Conservation (phyloP, 768 basidiomycete species). For the Leucocoprinus leucothites region DNA sequence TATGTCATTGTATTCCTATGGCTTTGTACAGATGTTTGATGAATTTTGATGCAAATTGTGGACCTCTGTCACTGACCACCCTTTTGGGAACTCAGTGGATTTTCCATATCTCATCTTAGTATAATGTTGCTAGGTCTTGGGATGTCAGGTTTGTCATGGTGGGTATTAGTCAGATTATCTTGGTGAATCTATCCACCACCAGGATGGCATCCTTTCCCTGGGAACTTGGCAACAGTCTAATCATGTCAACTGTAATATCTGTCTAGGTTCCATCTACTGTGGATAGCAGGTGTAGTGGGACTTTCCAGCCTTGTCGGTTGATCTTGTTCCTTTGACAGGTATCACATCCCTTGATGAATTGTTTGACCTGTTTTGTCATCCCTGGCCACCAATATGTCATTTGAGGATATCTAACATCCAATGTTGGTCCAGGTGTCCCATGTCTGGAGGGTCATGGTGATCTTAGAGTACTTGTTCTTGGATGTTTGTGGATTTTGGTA, state of each 20-base stretch:
- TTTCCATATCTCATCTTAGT: neutral
- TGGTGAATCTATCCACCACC: neutral
- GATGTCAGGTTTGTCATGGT: neutral
- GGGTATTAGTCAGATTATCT: neutral
- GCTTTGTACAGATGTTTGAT: neutral
- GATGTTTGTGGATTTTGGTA: no score
- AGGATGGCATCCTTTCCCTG: neutral
- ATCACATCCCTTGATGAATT: conserved; percentile 1
- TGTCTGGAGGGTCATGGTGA: no score
- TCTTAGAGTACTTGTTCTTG: no score
- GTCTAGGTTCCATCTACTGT: neutral
- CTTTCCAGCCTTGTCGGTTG: neutral
- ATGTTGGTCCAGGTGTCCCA: no score
- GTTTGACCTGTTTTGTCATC: conserved; percentile 2
- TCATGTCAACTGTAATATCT: neutral
- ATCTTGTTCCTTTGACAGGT: conserved; percentile 3
- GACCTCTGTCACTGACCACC: neutral
- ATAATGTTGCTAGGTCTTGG: neutral
- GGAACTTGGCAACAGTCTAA: neutral
- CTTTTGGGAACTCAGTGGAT: neutral
- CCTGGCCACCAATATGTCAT: neutral
- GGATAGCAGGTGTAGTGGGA: neutral
- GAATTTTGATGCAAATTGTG: neutral
- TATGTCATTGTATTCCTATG: neutral
- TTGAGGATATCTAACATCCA: neutral